phyloP scores from a whole-genome alignment of 2,329 filamentous ascomycete species.

The Delphinella strobiligena region DNA sequence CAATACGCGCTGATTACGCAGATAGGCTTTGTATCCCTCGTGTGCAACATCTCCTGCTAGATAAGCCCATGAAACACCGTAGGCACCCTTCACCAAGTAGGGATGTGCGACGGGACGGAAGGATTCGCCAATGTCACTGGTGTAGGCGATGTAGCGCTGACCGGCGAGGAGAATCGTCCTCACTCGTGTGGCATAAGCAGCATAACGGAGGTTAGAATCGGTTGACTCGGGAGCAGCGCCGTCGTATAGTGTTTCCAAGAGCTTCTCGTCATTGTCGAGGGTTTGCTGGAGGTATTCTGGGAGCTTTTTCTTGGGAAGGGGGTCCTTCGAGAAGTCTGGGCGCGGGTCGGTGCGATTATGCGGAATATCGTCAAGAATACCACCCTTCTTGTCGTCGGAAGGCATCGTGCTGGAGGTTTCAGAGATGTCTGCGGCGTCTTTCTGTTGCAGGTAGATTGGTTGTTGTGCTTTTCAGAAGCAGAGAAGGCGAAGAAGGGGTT shows the following conservation, averaged over 20 bases:
- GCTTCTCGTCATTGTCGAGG: slow-evolving; percentile 53
- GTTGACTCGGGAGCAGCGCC: slow-evolving; percentile 69
- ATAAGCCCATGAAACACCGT: slow-evolving; percentile 87
- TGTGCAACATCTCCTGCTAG: slow-evolving; percentile 80
- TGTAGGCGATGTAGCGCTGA: slow-evolving; percentile 95
- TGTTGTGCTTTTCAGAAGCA: background rate
- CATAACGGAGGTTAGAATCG: slow-evolving; percentile 77
- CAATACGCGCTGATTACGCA: slow-evolving; percentile 65
- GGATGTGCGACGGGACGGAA: slow-evolving; percentile 90
- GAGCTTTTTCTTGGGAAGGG: slow-evolving; percentile 38
- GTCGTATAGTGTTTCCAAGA: slow-evolving; percentile 66
- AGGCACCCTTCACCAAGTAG: slow-evolving; percentile 66
- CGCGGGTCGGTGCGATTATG: slow-evolving; percentile 30
- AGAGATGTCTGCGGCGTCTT: slow-evolving; percentile 5
- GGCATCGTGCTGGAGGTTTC: slow-evolving; percentile 11
- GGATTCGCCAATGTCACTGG: slow-evolving; percentile 85
- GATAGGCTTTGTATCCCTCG: slow-evolving; percentile 92
- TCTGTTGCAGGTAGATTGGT: slow-evolving; percentile 1
- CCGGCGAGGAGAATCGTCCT: slow-evolving; percentile 64
- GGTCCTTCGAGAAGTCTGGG: slow-evolving; percentile 36
- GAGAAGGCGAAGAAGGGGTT: slow-evolving; percentile 2
- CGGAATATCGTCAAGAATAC: slow-evolving; percentile 26
- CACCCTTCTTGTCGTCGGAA: background rate
- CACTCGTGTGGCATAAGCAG: slow-evolving; percentile 70
- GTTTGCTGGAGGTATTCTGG: slow-evolving; percentile 44